These are phyloP conservation scores for Yamadazyma jaroonii DNA, from an alignment of 1,139 yeast species.

Conservation along the genomic window DNA sequence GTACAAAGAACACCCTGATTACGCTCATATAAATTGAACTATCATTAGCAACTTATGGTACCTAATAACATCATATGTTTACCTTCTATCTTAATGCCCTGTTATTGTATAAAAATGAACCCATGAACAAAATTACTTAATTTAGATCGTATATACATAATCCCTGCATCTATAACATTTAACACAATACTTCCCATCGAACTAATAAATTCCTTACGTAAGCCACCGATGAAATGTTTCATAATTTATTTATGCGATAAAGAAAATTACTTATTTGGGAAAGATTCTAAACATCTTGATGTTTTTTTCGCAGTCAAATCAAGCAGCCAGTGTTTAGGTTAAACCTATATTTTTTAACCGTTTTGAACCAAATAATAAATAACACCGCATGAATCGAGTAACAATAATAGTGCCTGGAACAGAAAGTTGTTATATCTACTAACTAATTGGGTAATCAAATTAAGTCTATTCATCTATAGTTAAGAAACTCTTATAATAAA, in stretches of 20 bases:
- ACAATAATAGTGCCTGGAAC: slow-evolving; percentile 1
- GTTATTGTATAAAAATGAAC: neutral
- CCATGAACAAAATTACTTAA: neutral
- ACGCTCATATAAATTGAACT: too few species aligned
- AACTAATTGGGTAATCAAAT: slow-evolving; percentile 3
- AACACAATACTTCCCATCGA: too few species aligned
- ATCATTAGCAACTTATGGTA: too few species aligned
- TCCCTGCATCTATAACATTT: slow-evolving; percentile 1
- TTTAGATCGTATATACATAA: neutral
- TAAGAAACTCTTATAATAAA: neutral
- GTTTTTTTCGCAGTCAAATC: slow-evolving; percentile 2
- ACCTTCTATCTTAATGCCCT: neutral
- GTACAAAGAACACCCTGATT: too few species aligned
- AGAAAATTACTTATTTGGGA: neutral
- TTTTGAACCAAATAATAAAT: neutral
- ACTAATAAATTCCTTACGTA: too few species aligned
- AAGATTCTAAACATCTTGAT: neutral
- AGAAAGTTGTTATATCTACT: slow-evolving; percentile 1
- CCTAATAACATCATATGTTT: neutral
- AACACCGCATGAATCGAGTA: neutral
- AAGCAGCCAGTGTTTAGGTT: neutral
- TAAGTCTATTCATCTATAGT: neutral
- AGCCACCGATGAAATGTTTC: too few species aligned
- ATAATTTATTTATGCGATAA: too few species aligned
- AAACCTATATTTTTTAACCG: neutral